phyloP scores from a whole-genome alignment of 345 rosid species.

The Camelina sativa region DNA sequence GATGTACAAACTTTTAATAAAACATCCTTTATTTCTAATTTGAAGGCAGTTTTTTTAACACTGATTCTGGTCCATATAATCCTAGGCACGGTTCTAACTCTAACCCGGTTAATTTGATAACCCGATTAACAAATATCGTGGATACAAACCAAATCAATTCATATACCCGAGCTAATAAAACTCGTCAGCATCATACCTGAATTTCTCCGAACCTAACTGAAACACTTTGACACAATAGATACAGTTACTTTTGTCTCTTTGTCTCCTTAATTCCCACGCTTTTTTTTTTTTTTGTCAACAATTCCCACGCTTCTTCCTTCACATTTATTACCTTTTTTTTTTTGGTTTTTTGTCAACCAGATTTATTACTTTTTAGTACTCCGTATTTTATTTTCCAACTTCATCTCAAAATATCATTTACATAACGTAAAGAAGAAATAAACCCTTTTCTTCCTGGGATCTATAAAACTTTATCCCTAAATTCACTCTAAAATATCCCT shows the following conservation, averaged over 20 bases:
- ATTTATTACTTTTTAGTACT: not conserved
- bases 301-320: too few relatives aligned
- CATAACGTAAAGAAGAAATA: constrained; percentile 22
- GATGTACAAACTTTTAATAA: too few relatives aligned
- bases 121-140: not conserved
- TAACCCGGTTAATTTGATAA: not conserved
- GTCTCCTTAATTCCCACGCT: constrained; percentile 40
- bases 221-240: too few relatives aligned
- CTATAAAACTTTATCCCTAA: constrained; percentile 37
- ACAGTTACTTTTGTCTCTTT: constrained; percentile 42
- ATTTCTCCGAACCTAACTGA: not conserved
- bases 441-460: constrained; percentile 35
- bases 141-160: not conserved
- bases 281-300: too few relatives aligned
- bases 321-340: not conserved
- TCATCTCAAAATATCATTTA: constrained; percentile 11
- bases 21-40: too few relatives aligned
- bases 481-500: constrained; percentile 33
- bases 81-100: too few relatives aligned
- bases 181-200: not conserved
- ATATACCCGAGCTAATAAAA: not conserved
- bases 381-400: too few relatives aligned
- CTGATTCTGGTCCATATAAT: too few relatives aligned
- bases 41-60: too few relatives aligned
- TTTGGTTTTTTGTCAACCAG: too few relatives aligned